Percentiles rank a stretch among this genome's conserved stretches.
Evolutionary conservation across 495 filamentous ascomycete genomes (phyloP).

Genomic region (Clohesyomyces aquaticus): DNA sequence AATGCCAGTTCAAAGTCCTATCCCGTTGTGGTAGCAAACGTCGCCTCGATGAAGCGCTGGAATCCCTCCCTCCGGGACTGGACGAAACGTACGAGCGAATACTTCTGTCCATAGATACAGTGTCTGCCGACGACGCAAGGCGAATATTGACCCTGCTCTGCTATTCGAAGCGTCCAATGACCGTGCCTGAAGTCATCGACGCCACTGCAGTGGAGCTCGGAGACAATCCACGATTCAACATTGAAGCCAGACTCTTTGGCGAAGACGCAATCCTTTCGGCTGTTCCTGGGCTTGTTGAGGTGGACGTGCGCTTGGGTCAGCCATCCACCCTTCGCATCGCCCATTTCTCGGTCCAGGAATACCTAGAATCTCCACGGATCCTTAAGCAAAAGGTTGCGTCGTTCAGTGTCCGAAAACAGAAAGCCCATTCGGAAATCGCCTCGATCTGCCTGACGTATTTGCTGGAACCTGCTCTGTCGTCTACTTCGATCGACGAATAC

Average conservation of each 20-base stretch:
- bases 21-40: constrained; percentile 39
- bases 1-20: constrained; percentile 48
- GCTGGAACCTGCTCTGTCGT: constrained; percentile 41
- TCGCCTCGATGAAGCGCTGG: constrained; percentile 43
- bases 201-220: constrained; percentile 41
- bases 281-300: constrained; percentile 45
- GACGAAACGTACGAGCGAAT: constrained; percentile 50
- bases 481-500: constrained; percentile 24
- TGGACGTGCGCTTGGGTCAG: constrained; percentile 5
- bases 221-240: background rate
- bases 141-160: constrained; percentile 47
- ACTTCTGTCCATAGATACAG: constrained; percentile 40
- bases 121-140: constrained; percentile 39
- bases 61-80: constrained; percentile 45
- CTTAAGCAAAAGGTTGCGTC: constrained; percentile 34
- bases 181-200: constrained; percentile 44
- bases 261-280: constrained; percentile 26
- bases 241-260: background rate
- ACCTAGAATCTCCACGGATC: constrained; percentile 49
- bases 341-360: constrained; percentile 52
- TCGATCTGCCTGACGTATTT: constrained; percentile 47
- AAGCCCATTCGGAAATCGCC: constrained; percentile 44
- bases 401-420: constrained; percentile 37
- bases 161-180: constrained; percentile 43
- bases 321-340: constrained; percentile 41